These are phyloP conservation scores for Solanum verrucosum DNA, from an alignment of 257 asterid species.

Conservation along the genomic window DNA sequence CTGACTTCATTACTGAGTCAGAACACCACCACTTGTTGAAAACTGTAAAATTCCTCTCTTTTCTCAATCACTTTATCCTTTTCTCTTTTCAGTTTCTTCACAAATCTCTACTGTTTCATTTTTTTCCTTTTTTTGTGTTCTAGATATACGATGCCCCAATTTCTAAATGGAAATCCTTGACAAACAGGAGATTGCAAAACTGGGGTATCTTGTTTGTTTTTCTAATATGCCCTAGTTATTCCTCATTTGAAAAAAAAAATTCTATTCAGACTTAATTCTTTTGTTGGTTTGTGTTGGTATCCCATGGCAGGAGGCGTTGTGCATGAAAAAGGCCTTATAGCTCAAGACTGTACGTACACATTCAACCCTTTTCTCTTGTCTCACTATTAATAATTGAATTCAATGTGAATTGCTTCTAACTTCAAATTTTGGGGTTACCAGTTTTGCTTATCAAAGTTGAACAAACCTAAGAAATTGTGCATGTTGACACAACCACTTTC, in stretches of 20 bases:
- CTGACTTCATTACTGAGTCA: slow-evolving; percentile 48
- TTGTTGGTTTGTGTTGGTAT: background rate
- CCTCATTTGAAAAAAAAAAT: background rate
- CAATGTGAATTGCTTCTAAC: background rate
- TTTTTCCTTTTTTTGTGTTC: background rate
- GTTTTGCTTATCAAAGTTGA: background rate
- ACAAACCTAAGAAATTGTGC: background rate
- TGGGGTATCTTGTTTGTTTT: slow-evolving; percentile 49
- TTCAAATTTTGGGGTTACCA: background rate
- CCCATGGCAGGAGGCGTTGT: slow-evolving; percentile 70
- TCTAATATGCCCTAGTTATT: background rate
- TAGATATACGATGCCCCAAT: slow-evolving; percentile 74
- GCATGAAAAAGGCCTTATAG: slow-evolving; percentile 86
- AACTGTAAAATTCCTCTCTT: slow-evolving; percentile 16
- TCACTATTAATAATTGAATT: background rate
- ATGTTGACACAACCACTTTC: background rate
- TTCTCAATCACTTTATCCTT: background rate
- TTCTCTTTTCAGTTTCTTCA: background rate
- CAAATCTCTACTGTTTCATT: background rate
- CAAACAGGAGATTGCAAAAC: slow-evolving; percentile 80
- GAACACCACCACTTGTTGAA: slow-evolving; percentile 53
- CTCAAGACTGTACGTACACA: slow-evolving; percentile 62
- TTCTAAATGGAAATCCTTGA: slow-evolving; percentile 84
- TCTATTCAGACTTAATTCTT: background rate
- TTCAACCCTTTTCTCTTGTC: background rate